Conservation (phyloP, 371 early-diverging fungal species). For the Mucor mucedo region DNA sequence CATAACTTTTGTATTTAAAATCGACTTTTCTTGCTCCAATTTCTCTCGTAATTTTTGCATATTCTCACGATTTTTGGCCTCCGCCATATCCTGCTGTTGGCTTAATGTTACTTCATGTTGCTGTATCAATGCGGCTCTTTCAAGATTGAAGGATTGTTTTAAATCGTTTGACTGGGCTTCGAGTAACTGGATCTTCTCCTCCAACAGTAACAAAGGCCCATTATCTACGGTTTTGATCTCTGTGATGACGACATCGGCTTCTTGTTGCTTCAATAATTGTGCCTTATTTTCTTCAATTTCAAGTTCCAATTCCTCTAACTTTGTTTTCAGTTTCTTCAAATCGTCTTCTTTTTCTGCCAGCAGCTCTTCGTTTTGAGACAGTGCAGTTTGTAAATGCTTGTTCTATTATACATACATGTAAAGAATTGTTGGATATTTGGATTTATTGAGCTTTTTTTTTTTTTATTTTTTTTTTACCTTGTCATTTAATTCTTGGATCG, state of each 20-base stretch:
- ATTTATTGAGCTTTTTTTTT: too few species aligned
- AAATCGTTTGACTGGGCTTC: not conserved
- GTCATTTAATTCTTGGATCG: constrained; percentile 12
- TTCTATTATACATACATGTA: not conserved
- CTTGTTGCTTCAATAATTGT: not conserved
- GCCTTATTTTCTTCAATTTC: not conserved
- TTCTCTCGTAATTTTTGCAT: constrained; percentile 17
- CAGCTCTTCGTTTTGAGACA: not conserved
- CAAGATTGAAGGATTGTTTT: constrained; percentile 11
- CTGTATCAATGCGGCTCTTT: constrained; percentile 3
- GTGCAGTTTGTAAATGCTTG: not conserved
- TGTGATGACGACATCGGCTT: not conserved
- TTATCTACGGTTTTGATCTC: not conserved
- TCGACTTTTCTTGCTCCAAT: constrained; percentile 11
- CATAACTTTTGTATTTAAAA: constrained; percentile 3
- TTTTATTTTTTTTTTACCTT: not conserved
- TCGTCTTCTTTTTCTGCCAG: not conserved
- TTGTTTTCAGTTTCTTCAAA: not conserved
- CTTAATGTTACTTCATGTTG: constrained; percentile 2
- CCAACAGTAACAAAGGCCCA: not conserved
- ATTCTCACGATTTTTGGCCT: constrained; percentile 14
- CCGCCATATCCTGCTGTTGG: constrained; percentile 2
- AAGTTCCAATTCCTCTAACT: not conserved
- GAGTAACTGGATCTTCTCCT: not conserved
- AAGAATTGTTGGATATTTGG: not conserved